Conservation (phyloP, 345 rosid species). For the Mangifera indica region DNA sequence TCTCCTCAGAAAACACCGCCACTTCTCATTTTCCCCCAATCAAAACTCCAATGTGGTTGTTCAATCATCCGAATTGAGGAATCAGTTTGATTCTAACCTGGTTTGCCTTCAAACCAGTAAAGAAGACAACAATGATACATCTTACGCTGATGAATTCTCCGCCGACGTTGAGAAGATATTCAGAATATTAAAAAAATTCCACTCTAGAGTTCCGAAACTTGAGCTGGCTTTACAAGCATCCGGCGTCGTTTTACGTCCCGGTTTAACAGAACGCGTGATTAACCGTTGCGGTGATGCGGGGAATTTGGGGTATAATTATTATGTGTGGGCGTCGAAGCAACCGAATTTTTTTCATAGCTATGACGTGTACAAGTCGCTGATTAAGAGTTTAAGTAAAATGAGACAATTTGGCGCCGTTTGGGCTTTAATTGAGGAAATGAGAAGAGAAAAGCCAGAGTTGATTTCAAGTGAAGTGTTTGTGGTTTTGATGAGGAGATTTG, state of each 20-base stretch:
- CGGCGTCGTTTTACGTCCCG: constrained; percentile 60
- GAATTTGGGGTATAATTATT: constrained; percentile 75
- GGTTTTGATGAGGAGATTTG: constrained; percentile 70
- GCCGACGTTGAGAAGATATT: constrained; percentile 79
- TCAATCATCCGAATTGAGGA: background rate
- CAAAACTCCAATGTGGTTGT: background rate
- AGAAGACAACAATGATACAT: constrained; percentile 10
- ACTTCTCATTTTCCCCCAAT: constrained; percentile 11
- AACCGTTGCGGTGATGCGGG: constrained; percentile 94
- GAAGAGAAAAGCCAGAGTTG: constrained; percentile 64
- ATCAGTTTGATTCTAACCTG: constrained; percentile 32
- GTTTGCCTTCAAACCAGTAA: constrained; percentile 41
- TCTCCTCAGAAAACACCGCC: constrained; percentile 12
- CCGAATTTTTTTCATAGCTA: constrained; percentile 65
- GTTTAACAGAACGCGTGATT: constrained; percentile 76
- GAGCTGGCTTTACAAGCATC: constrained; percentile 78
- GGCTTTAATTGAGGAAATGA: constrained; percentile 87
- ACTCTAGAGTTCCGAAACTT: constrained; percentile 68
- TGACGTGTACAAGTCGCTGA: constrained; percentile 71
- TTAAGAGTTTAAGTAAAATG: constrained; percentile 76
- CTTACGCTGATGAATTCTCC: constrained; percentile 51
- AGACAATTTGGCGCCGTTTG: constrained; percentile 83
- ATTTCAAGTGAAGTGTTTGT: constrained; percentile 70
- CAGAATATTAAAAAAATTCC: constrained; percentile 67
- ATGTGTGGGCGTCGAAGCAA: constrained; percentile 80